These are phyloP conservation scores for Botrytis sinoallii DNA, from an alignment of 2,329 filamentous ascomycete genomes.

Conservation along the genomic window DNA sequence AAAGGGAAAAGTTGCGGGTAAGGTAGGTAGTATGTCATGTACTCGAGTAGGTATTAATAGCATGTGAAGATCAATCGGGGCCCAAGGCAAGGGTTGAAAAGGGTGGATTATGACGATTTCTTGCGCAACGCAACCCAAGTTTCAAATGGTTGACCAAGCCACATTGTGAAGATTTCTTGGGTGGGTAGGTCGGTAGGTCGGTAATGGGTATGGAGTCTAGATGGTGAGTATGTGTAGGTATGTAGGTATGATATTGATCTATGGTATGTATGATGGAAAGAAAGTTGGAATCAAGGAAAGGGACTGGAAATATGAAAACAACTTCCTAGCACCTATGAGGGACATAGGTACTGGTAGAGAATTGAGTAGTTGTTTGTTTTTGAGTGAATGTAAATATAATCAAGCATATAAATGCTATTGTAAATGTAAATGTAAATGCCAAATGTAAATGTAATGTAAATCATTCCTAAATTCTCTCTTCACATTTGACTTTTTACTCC, in stretches of 20 bases:
- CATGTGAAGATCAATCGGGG: constrained; percentile 18
- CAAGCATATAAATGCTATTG: no score
- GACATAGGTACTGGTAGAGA: no score
- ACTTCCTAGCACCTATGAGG: no score
- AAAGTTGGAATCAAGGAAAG: no score
- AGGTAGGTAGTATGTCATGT: neutral
- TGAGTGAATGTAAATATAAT: no score
- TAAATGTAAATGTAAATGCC: neutral
- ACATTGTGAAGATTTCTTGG: no score
- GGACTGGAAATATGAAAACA: no score
- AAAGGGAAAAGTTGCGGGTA: neutral
- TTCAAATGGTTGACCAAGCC: neutral
- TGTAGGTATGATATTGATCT: neutral
- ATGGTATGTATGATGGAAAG: neutral
- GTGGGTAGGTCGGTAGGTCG: no score
- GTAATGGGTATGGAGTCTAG: neutral
- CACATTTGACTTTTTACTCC: neutral
- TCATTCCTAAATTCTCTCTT: neutral
- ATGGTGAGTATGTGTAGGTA: neutral
- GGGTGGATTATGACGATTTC: constrained; percentile 11
- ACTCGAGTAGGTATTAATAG: neutral
- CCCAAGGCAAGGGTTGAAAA: neutral
- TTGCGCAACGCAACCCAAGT: neutral
- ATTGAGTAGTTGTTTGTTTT: no score
- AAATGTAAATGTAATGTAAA: neutral